Evolutionary conservation across 192 early-diverging fungal species (phyloP), one percentile per base, ranked within the genome.

Genomic region (Pecoramyces ruminantium): DNA sequence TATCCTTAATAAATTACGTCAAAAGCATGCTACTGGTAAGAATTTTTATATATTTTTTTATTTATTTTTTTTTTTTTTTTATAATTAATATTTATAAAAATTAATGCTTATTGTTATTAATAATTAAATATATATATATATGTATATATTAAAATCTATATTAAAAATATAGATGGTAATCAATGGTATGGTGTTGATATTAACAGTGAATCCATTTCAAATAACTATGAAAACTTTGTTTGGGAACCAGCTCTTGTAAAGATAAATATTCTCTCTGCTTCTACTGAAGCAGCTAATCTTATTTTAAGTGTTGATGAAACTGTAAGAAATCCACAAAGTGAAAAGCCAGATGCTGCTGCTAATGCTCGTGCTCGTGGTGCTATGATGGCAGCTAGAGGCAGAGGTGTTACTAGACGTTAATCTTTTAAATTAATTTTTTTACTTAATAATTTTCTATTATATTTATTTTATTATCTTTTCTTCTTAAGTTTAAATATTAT

Each of bases 221-320:
- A 99, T 85, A 93, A 97, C 90, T 93, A 92, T 86, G 92, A 89
- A 17, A 90, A 92, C 79, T 99, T 98, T 86, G 96, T 99, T 15
- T 99, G 97, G 97, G 96, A 98, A 89, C 96, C 96, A 12, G 93
- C 96, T 51, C 90, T 98, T 78, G 96, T 99, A 85, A 99, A 99
- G 90, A 96, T 92, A 83, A 99, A 98, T 86, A 93, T 94, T 83
- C 92, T 99, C 82, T 87, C 95, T 30, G 93, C 95, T 78, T 96
- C 97, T 34, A 90, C 93, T 30, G 97, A 99, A 86, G 97, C 97
- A 29, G 97, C 96, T 4, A 97, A 96, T 83, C 86, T 99, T 87
- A 93, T 99, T 79, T 88, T 99, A 78, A 94, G 93, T 78, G 96
- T 99, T 18, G 97, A 99, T 86, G 97, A 99, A 86, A 99, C 97